A percentile compares a stretch with the other conserved stretches of the same genome.
phyloP scores from a whole-genome alignment of 441 rosid genomes.

The Cnidoscolus chayamansa region DNA sequence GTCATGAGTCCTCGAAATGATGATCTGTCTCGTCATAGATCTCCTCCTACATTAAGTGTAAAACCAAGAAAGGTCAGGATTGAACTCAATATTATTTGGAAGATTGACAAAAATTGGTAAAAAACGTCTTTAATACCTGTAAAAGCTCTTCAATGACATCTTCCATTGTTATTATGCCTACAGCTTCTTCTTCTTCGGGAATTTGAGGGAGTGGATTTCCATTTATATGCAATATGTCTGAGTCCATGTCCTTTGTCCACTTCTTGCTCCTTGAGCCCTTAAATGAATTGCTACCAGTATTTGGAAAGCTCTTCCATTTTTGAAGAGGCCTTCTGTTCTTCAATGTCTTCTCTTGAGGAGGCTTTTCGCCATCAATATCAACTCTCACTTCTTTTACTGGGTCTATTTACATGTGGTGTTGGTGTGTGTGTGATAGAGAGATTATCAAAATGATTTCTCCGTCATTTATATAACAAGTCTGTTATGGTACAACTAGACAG shows the following conservation, averaged over 20 bases:
- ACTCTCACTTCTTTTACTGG: constrained; percentile 50
- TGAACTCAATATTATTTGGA: not conserved
- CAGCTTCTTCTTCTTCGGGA: constrained; percentile 82
- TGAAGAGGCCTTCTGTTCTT: constrained; percentile 67
- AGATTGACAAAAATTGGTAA: not conserved
- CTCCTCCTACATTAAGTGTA: constrained; percentile 61
- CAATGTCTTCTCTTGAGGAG: constrained; percentile 47
- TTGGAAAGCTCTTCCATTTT: constrained; percentile 86
- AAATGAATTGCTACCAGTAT: constrained; percentile 32
- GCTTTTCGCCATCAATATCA: constrained; percentile 57
- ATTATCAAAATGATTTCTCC: not conserved
- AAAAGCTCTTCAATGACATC: constrained; percentile 97
- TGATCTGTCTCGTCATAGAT: constrained; percentile 97
- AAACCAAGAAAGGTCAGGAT: not conserved
- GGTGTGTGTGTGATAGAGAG: not conserved
- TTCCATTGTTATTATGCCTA: constrained; percentile 93
- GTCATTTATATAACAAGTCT: not conserved
- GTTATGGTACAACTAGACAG: not conserved
- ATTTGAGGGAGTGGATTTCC: constrained; percentile 60
- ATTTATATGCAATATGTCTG: constrained; percentile 66
- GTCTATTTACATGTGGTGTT: constrained; percentile 26
- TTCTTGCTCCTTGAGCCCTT: constrained; percentile 56
- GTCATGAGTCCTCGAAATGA: constrained; percentile 64
- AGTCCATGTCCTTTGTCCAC: constrained; percentile 67
- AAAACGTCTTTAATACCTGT: constrained; percentile 46